phyloP scores from a whole-genome alignment of 352 stramenopile genomes.

The Phytophthora litchii region DNA sequence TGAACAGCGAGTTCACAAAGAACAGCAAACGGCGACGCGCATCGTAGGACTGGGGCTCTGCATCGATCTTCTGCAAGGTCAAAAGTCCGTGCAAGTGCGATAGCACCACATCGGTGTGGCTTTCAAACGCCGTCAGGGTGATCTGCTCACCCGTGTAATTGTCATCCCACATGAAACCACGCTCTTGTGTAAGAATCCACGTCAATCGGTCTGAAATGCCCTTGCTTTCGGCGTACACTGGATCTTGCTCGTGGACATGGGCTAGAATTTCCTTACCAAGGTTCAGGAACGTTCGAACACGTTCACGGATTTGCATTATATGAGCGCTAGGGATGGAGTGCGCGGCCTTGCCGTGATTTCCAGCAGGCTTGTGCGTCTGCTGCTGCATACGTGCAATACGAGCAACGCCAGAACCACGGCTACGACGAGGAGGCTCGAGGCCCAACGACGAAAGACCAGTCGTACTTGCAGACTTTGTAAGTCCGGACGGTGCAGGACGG shows the following conservation, averaged over 20 bases:
- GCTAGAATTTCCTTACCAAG: slow-evolving; percentile 90
- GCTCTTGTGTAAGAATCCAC: slow-evolving; percentile 96
- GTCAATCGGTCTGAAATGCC: slow-evolving; percentile 95
- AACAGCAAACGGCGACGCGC: slow-evolving; percentile 95
- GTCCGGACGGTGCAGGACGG: slow-evolving; percentile 44
- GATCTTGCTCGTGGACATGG: slow-evolving; percentile 78
- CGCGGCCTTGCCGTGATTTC: slow-evolving; percentile 55
- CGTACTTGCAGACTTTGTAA: slow-evolving; percentile 91
- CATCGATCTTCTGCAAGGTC: slow-evolving; percentile 96
- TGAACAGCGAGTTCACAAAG: slow-evolving; percentile 99
- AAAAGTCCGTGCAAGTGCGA: slow-evolving; percentile 94
- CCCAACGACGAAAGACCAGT: slow-evolving; percentile 81
- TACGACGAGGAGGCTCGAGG: slow-evolving; percentile 74
- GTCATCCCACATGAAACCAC: slow-evolving; percentile 99
- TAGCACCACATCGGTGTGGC: slow-evolving; percentile 78
- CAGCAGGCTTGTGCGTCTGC: slow-evolving; percentile 68
- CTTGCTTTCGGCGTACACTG: slow-evolving; percentile 84
- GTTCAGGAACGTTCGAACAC: slow-evolving; percentile 94
- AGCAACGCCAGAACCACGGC: slow-evolving; percentile 80
- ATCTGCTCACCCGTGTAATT: slow-evolving; percentile 96
- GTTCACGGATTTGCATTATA: slow-evolving; percentile 94
- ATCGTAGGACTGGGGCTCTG: slow-evolving; percentile 97
- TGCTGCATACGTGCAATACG: slow-evolving; percentile 83
- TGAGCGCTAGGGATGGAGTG: slow-evolving; percentile 82
- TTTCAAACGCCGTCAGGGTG: slow-evolving; percentile 85